Conservation (phyloP, 2,329 filamentous ascomycete genomes). For the Venturiaceae sp. region DNA sequence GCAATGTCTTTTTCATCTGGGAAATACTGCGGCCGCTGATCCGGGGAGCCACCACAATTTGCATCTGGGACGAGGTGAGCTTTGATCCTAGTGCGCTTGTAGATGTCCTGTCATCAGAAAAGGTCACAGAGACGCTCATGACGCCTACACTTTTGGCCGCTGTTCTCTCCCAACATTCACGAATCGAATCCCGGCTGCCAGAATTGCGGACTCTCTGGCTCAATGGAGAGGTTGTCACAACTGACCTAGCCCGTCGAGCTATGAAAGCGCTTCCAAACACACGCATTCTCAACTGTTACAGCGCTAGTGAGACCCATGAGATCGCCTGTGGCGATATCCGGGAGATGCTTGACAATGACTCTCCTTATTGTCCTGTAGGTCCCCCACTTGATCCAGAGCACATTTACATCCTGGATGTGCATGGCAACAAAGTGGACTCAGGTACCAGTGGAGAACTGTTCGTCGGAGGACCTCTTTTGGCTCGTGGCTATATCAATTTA, state of each 20-base stretch:
- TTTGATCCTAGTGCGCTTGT: conserved; percentile 70
- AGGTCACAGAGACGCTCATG: conserved; percentile 73
- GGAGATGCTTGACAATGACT: conserved; percentile 47
- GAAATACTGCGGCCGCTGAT: conserved; percentile 70
- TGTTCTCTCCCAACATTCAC: conserved; percentile 58
- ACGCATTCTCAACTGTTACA: conserved; percentile 70
- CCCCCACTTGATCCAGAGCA: conserved; percentile 57
- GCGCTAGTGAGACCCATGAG: conserved; percentile 73
- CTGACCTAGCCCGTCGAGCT: conserved; percentile 61
- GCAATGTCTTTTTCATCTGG: conserved; percentile 83
- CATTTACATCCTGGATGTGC: conserved; percentile 64
- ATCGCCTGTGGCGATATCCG: conserved; percentile 68
- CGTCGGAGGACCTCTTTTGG: conserved; percentile 63
- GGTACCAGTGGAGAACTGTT: conserved; percentile 64
- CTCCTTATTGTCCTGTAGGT: conserved; percentile 64
- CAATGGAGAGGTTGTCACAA: conserved; percentile 75
- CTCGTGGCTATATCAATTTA: conserved; percentile 70
- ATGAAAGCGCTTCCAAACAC: conserved; percentile 58
- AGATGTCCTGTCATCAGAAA: conserved; percentile 54
- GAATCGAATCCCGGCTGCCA: conserved; percentile 54
- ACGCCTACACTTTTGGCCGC: conserved; percentile 70
- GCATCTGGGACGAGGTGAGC: conserved; percentile 65
- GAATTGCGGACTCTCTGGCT: conserved; percentile 65
- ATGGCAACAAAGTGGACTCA: conserved; percentile 50
- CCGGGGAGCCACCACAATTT: conserved; percentile 65